Base-by-base conservation (phyloP, 331 rosid species). In the Erythrophleum ivorense region DNA sequence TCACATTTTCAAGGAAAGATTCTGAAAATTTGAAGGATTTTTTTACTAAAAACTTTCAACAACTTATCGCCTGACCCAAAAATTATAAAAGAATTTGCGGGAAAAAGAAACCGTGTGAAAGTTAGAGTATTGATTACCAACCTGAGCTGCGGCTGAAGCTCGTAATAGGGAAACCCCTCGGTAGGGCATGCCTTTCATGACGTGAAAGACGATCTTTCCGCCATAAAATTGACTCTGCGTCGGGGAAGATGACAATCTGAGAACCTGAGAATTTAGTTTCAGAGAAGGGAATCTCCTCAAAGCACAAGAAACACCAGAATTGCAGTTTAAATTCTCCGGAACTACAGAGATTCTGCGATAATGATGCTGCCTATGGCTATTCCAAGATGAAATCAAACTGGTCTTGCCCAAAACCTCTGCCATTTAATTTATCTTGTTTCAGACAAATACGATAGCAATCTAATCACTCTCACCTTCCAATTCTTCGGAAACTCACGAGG, bases 361-460 rank as follows among this genome's bases (percentile, higher is more conserved):
- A 3, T 85, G 75, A 3, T 77, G 85, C 53, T 80, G 78, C 54
- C 11, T 33, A 43, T 14, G 5, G 8, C 60, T 80, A 67, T 70
- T 70, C 78, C 86, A 86, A 2, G 90, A 85, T 9, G 95, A 82
- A 69, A 92, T 73, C 80, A 90, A 16, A 73, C 83, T 73, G 0
- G 88, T 64, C 78, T 90, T 85, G 88, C 81, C 77, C 48, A 92
- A 81, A 78, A 82, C 81, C 49, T 85, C 89, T 0, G 94, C 90
- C 97, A 92, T 92, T 6, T 5, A 12, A 10, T 19, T 16, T 54
- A 18, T 38, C 58, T 63, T 52, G 67, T 60, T 82, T 65, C 77
- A 40, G 38, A 71, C 67, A 46, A 43, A 50, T 18, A 57, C 38
- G 6, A 1, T 24, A 13, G 16, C 54, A 19, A 60, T n/a, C 53